Evolutionary conservation across 306 rosid genomes (phyloP).

Genomic region (Comarum palustre): DNA sequence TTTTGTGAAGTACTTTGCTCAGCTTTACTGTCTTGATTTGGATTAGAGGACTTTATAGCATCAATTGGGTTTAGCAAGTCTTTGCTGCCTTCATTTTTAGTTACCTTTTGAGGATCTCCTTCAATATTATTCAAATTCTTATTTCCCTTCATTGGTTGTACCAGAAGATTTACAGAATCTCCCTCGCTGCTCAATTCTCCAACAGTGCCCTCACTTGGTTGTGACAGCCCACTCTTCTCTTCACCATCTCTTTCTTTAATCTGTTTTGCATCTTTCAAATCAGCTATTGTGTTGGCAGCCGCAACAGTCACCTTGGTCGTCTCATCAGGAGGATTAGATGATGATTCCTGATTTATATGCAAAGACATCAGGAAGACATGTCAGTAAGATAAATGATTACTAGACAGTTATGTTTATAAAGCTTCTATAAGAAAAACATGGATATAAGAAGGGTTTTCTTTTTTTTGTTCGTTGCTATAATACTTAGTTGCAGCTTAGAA

Average conservation of each 20-base stretch:
- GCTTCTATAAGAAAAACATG: not conserved
- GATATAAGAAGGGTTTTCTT: not conserved
- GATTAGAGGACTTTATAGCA: constrained; percentile 5
- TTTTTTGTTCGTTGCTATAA: not conserved
- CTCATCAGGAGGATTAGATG: constrained; percentile 18
- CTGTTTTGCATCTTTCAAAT: constrained; percentile 27
- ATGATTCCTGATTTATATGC: constrained; percentile 32
- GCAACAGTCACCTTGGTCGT: constrained; percentile 18
- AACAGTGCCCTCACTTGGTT: constrained; percentile 17
- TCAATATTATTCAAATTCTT: constrained; percentile 4
- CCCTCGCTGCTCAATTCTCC: not conserved
- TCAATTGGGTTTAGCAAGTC: constrained; percentile 19
- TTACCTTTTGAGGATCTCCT: constrained; percentile 21
- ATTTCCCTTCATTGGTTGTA: constrained; percentile 7
- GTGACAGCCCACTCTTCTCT: constrained; percentile 14
- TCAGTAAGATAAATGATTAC: not conserved
- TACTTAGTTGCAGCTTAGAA: not conserved
- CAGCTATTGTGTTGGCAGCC: constrained; percentile 10
- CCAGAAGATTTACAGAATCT: constrained; percentile 4
- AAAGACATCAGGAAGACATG: not conserved
- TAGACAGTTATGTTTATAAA: not conserved
- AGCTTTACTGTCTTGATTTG: constrained; percentile 13
- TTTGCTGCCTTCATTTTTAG: constrained; percentile 1
- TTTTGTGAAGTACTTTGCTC: constrained; percentile 8
- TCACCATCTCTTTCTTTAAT: constrained; percentile 25